Conservation (phyloP, 2,329 filamentous ascomycete genomes). For the Shiraia sp. region DNA sequence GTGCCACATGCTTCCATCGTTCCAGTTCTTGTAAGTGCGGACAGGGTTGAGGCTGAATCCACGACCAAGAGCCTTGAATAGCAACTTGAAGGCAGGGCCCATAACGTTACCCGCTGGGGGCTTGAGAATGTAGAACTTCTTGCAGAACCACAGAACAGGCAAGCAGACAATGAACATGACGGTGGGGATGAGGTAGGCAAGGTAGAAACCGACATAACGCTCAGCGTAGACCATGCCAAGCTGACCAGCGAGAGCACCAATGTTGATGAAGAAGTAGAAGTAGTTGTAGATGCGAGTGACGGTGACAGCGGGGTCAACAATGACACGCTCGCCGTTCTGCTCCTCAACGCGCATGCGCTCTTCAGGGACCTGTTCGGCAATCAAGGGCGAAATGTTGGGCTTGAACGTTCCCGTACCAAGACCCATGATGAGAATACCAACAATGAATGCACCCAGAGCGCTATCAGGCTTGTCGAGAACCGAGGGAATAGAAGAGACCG, state of each 20-base stretch:
- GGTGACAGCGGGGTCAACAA: slow-evolving; percentile 69
- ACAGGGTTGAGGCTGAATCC: slow-evolving; percentile 62
- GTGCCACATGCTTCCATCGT: slow-evolving; percentile 65
- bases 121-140: slow-evolving; percentile 63
- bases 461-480: slow-evolving; percentile 54
- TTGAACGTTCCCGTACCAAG: slow-evolving; percentile 72
- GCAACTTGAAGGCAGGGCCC: slow-evolving; percentile 65
- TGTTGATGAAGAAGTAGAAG: slow-evolving; percentile 46
- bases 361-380: slow-evolving; percentile 66
- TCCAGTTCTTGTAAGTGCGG: slow-evolving; percentile 58
- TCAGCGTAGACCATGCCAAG: slow-evolving; percentile 46
- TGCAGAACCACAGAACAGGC: slow-evolving; percentile 61
- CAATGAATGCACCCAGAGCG: slow-evolving; percentile 60
- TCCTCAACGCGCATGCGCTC: slow-evolving; percentile 54
- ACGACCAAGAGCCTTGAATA: slow-evolving; percentile 55
- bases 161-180: slow-evolving; percentile 64
- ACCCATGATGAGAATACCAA: slow-evolving; percentile 64
- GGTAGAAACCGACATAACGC: slow-evolving; percentile 69
- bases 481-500: slow-evolving; percentile 58
- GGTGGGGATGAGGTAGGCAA: slow-evolving; percentile 71
- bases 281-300: slow-evolving; percentile 69
- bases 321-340: slow-evolving; percentile 59
- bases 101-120: slow-evolving; percentile 71
- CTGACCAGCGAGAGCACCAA: slow-evolving; percentile 43
- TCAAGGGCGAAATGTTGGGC: slow-evolving; percentile 62